Conservation (phyloP, 495 filamentous ascomycete species). For the Cudoniella acicularis region DNA sequence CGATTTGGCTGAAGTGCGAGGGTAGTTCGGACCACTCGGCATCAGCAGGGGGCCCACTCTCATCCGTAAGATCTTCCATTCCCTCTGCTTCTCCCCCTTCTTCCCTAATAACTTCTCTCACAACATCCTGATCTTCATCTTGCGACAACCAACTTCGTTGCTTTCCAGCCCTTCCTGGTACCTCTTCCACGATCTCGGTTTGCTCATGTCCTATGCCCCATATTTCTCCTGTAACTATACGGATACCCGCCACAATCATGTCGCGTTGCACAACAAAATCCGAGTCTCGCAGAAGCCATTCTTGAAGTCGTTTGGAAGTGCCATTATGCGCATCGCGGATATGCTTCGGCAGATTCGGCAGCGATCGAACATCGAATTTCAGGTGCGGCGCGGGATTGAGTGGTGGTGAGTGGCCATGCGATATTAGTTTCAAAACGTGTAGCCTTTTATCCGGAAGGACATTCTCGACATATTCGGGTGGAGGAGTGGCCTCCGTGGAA, state of each 20-base stretch:
- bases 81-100: neutral
- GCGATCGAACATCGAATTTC: conserved; percentile 14
- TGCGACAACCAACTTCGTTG: neutral
- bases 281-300: conserved; percentile 11
- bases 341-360: conserved; percentile 20
- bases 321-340: conserved; percentile 16
- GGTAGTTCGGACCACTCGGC: neutral
- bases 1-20: neutral
- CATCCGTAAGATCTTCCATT: neutral
- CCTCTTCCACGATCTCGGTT: no score
- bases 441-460: neutral
- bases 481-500: neutral
- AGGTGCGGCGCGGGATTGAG: conserved; percentile 9
- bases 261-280: conserved; percentile 10
- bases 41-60: no score
- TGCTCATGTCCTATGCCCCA: no score
- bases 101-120: neutral
- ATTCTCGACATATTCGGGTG: neutral
- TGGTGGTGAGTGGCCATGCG: conserved; percentile 13
- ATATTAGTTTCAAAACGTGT: conserved; percentile 3
- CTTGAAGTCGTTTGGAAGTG: conserved; percentile 11
- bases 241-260: conserved; percentile 5
- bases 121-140: neutral
- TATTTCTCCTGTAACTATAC: neutral
- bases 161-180: no score